phyloP scores from a whole-genome alignment of 2,329 filamentous ascomycete genomes.

The Colletotrichum trifolii region DNA sequence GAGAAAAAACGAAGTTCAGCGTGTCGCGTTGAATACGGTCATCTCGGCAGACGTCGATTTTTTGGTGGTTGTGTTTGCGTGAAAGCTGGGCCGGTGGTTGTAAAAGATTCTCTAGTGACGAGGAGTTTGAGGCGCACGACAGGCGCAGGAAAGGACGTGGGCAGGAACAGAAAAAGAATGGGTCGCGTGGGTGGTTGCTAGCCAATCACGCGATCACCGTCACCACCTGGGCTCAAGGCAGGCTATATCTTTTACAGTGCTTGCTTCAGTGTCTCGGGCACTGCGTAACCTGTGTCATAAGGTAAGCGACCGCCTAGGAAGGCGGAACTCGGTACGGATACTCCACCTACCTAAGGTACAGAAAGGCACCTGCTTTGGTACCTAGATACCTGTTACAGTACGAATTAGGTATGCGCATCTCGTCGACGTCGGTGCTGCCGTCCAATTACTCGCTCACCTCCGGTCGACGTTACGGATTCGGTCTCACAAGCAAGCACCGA shows the following conservation, averaged over 20 bases:
- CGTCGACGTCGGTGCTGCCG: neutral
- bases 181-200: conserved; percentile 26
- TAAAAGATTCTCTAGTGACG: conserved; percentile 35
- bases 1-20: conserved; percentile 7
- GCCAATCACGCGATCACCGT: conserved; percentile 27
- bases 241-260: conserved; percentile 24
- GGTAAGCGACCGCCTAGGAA: too few relatives aligned
- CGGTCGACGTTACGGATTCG: neutral
- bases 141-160: conserved; percentile 35
- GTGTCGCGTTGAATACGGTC: conserved; percentile 29
- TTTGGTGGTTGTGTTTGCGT: conserved; percentile 26
- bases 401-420: too few relatives aligned
- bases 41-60: conserved; percentile 26
- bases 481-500: neutral
- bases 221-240: conserved; percentile 4
- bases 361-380: too few relatives aligned
- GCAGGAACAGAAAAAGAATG: conserved; percentile 36
- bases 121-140: conserved; percentile 32
- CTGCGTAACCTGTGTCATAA: too few relatives aligned
- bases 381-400: too few relatives aligned
- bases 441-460: conserved; percentile 25
- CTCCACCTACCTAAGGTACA: too few relatives aligned
- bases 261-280: conserved; percentile 9
- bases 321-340: too few relatives aligned
- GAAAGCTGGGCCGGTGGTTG: conserved; percentile 9